These are phyloP conservation scores for Trypanosoma conorhini DNA, from an alignment of 208 protist genomes.

Conservation along the genomic window DNA sequence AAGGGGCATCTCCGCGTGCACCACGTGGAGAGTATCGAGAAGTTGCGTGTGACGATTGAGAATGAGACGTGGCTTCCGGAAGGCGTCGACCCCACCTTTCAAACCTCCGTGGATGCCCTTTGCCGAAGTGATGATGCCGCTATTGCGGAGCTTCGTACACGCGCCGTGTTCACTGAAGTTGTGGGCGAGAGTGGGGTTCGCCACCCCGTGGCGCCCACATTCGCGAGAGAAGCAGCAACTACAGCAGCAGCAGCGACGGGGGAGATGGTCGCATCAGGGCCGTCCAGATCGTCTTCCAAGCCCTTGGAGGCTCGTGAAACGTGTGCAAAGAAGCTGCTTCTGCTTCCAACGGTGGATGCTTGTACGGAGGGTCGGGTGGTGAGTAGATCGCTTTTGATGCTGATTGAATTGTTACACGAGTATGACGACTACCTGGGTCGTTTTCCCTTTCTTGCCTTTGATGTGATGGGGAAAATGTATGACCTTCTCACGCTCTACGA, in stretches of 20 bases:
- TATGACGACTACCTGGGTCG: constrained; percentile 71
- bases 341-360: constrained; percentile 27
- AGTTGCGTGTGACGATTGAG: constrained; percentile 63
- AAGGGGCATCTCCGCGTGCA: constrained; percentile 60
- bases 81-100: constrained; percentile 56
- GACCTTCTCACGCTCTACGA: constrained; percentile 87
- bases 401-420: constrained; percentile 73
- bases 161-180: constrained; percentile 25
- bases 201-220: neutral
- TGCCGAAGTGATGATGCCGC: constrained; percentile 45
- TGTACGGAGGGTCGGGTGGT: constrained; percentile 66
- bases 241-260: neutral
- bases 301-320: constrained; percentile 23
- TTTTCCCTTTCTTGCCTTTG: constrained; percentile 86
- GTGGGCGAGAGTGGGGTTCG: neutral
- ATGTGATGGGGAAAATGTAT: constrained; percentile 67
- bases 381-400: constrained; percentile 64
- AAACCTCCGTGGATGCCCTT: constrained; percentile 62
- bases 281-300: neutral
- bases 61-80: constrained; percentile 69
- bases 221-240: neutral
- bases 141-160: constrained; percentile 17
- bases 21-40: constrained; percentile 60
- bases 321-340: constrained; percentile 32
- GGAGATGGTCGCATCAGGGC: neutral